phyloP scores from a whole-genome alignment of 2,329 filamentous ascomycete species.

The Apiospora arundinis region DNA sequence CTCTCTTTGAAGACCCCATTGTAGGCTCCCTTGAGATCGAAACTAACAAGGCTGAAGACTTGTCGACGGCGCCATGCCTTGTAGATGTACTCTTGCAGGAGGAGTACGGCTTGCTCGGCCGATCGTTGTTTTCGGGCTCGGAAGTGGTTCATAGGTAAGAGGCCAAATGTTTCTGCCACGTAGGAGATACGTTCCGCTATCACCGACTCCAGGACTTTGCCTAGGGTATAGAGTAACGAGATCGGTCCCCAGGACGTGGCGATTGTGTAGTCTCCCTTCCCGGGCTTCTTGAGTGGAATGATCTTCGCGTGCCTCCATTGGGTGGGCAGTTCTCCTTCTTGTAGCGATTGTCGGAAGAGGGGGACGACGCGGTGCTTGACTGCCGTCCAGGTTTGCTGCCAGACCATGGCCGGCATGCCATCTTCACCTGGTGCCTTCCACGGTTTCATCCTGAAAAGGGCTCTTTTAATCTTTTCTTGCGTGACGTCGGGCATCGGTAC shows the following conservation, averaged over 20 bases:
- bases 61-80: slow-evolving; percentile 29
- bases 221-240: slow-evolving; percentile 35
- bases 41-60: slow-evolving; percentile 43
- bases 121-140: slow-evolving; percentile 43
- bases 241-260: slow-evolving; percentile 37
- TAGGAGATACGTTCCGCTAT: slow-evolving; percentile 39
- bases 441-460: slow-evolving; percentile 24
- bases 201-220: slow-evolving; percentile 32
- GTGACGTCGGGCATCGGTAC: slow-evolving; percentile 29
- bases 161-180: slow-evolving; percentile 35
- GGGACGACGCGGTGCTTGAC: neutral
- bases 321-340: slow-evolving; percentile 28
- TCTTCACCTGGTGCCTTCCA: slow-evolving; percentile 34
- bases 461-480: slow-evolving; percentile 30
- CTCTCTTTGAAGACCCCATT: slow-evolving; percentile 47
- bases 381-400: neutral
- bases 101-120: slow-evolving; percentile 41
- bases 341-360: slow-evolving; percentile 28
- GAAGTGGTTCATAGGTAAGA: slow-evolving; percentile 45
- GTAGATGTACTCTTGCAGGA: slow-evolving; percentile 39
- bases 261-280: neutral
- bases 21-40: slow-evolving; percentile 49
- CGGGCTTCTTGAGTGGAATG: slow-evolving; percentile 38
- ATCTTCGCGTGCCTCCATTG: slow-evolving; percentile 37
- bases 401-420: slow-evolving; percentile 26